A percentile compares a stretch with the other conserved stretches of the same genome.
Evolutionary conservation across 805 yeast genomes (phyloP).

Genomic region (Pichia membranifaciens): DNA sequence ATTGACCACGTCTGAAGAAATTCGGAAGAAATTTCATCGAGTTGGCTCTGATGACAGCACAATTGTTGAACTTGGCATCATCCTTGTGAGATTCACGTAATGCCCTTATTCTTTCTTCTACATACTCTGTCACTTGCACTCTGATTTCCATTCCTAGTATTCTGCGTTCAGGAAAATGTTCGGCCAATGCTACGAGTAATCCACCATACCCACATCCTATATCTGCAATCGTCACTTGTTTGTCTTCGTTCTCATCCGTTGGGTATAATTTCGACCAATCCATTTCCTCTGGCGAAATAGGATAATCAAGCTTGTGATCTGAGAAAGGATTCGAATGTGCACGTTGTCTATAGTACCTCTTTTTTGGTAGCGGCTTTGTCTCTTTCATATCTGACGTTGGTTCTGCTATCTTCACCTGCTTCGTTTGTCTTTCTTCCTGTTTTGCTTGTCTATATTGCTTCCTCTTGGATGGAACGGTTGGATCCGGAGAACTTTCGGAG

Average conservation of each 20-base stretch:
- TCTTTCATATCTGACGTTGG: constrained; percentile 14
- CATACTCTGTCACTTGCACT: constrained; percentile 95
- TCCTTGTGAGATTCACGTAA: constrained; percentile 51
- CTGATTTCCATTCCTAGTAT: constrained; percentile 96
- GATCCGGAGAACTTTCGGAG: too few species aligned
- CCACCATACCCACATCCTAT: constrained; percentile 99
- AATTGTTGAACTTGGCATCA: constrained; percentile 57
- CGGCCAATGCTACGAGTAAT: constrained; percentile 69
- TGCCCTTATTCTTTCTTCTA: constrained; percentile 91
- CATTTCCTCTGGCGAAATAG: constrained; percentile 75
- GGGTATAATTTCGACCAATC: constrained; percentile 83
- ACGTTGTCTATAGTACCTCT: constrained; percentile 88
- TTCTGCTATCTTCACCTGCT: constrained; percentile 41
- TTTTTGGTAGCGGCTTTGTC: constrained; percentile 51
- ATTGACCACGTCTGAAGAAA: constrained; percentile 76
- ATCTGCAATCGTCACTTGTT: constrained; percentile 80
- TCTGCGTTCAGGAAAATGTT: constrained; percentile 64
- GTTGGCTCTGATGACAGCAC: constrained; percentile 86
- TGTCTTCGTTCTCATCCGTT: constrained; percentile 38
- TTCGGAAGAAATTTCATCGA: constrained; percentile 97
- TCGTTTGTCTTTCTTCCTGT: constrained; percentile 42
- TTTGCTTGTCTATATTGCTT: constrained; percentile 12
- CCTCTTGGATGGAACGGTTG: constrained; percentile 7
- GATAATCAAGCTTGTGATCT: constrained; percentile 89
- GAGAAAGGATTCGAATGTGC: constrained; percentile 98